Conservation (phyloP, 2,329 filamentous ascomycete genomes). For the Aspergillus chevalieri region DNA sequence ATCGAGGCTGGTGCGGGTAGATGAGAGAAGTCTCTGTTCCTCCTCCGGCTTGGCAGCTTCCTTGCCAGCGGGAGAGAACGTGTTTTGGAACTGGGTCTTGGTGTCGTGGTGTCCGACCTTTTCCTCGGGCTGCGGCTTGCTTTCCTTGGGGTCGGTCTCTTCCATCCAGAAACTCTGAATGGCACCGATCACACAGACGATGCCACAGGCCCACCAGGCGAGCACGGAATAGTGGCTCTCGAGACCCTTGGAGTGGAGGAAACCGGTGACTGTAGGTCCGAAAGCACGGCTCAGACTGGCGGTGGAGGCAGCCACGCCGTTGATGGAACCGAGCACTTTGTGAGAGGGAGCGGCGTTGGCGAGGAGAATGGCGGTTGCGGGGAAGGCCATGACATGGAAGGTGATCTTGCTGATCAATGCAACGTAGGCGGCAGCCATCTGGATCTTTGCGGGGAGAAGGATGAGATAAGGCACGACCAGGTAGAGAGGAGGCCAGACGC, state of each 20-base stretch:
- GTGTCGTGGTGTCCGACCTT: slow-evolving; percentile 25
- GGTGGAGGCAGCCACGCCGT: slow-evolving; percentile 84
- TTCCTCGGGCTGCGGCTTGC: slow-evolving; percentile 32
- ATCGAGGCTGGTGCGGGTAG: slow-evolving; percentile 29
- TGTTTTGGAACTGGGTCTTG: slow-evolving; percentile 17
- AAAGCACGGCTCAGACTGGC: slow-evolving; percentile 84
- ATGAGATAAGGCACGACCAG: slow-evolving; percentile 82
- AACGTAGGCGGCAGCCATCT: slow-evolving; percentile 68
- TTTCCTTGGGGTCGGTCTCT: slow-evolving; percentile 48
- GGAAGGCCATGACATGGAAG: slow-evolving; percentile 84
- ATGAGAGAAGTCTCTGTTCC: slow-evolving; percentile 31
- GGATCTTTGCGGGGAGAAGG: slow-evolving; percentile 65
- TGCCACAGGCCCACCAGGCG: slow-evolving; percentile 85
- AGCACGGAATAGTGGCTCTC: slow-evolving; percentile 76
- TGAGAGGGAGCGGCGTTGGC: slow-evolving; percentile 82
- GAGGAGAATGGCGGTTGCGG: slow-evolving; percentile 80
- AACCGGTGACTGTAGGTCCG: slow-evolving; percentile 79
- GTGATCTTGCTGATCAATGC: slow-evolving; percentile 89
- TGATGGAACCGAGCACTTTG: slow-evolving; percentile 81
- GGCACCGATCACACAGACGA: slow-evolving; percentile 69
- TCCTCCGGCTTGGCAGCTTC: slow-evolving; percentile 24
- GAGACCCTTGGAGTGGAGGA: slow-evolving; percentile 75
- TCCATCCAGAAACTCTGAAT: slow-evolving; percentile 69
- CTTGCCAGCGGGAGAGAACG: slow-evolving; percentile 13
- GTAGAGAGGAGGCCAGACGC: slow-evolving; percentile 83